Percentiles rank a stretch among this genome's conserved stretches.
Evolutionary conservation across 805 yeast species (phyloP).

Genomic region (Schizosaccharomyces lindneri): DNA sequence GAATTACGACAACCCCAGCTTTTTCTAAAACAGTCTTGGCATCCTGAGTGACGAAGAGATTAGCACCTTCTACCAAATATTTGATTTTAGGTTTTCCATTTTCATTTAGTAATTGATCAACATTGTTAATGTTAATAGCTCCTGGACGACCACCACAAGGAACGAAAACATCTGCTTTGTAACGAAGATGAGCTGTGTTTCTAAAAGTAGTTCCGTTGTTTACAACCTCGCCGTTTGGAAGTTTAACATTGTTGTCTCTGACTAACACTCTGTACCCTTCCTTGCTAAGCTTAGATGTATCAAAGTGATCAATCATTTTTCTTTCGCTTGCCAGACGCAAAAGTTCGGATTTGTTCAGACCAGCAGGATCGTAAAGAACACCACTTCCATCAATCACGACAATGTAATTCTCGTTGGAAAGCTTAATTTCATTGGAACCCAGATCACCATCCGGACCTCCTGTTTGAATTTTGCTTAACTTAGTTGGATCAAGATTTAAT

Average conservation of each 20-base stretch:
- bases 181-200: conserved; percentile 64
- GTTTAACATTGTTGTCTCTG: conserved; percentile 53
- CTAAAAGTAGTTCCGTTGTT: conserved; percentile 75
- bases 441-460: conserved; percentile 99
- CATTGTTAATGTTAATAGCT: conserved; percentile 73
- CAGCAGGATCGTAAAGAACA: conserved; percentile 75
- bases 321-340: conserved; percentile 54
- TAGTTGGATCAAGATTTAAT: conserved; percentile 30
- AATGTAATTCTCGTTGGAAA: conserved; percentile 66
- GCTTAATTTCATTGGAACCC: conserved; percentile 81
- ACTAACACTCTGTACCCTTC: conserved; percentile 65
- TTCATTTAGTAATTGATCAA: conserved; percentile 42
- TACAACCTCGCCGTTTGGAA: conserved; percentile 56
- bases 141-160: conserved; percentile 99
- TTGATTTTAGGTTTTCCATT: conserved; percentile 50
- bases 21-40: conserved; percentile 70
- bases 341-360: conserved; percentile 60
- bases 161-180: conserved; percentile 50
- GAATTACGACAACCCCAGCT: conserved; percentile 69
- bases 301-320: conserved; percentile 45
- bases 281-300: conserved; percentile 36
- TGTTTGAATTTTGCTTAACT: conserved; percentile 65
- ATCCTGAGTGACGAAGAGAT: conserved; percentile 77
- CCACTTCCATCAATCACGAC: conserved; percentile 92
- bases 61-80: conserved; percentile 91